Base-by-base conservation (phyloP, 208 protist genomes). In the Leishmania aethiopica region DNA sequence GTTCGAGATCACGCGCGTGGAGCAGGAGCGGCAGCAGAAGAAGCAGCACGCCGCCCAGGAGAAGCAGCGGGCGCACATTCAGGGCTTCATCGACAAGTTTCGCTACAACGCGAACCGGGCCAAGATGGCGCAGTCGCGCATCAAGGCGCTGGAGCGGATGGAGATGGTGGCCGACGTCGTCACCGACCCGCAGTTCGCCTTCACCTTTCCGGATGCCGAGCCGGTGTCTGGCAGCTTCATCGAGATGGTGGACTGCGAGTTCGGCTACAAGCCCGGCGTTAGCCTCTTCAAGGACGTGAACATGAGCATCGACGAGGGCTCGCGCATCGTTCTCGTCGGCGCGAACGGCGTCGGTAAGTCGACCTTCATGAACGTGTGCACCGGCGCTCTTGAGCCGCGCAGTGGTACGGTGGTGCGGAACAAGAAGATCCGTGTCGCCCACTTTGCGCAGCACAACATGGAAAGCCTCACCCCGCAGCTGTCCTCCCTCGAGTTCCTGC, bases 41-140 rank as follows among this genome's bases (percentile, higher is more conserved):
- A 97, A 96, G 83, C 90, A 95, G 80, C 88, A 91, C 83, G 96
- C 98, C 62, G 88, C 97, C 42, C 97, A 99, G 81, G 92, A 98
- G 82, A 95, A 97, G 78, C 87, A 97, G 83, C 92, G 94, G 17
- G 89, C 91, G 3, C 94, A 98, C 89, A 97, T 99, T 45, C 97
- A 99, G 88, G 81, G 91, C 60, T 99, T 99, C 89, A 98, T 99
- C 82, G 96, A 98, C 82, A 82, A 91, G 55, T 99, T 99, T 86
- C 84, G 97, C 40, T 98, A 91, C 85, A 98, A 92, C 64, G 97
- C 98, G 3, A 95, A 90, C 13, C 91, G 92, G 11, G 98, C 98
- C 1, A 92, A 91, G 75, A 97, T 99, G 95, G 98, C 95, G 57
- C 98, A 99, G 90, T 98, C 93, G 13, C 92, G 98, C 53, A 97